Evolutionary conservation across 768 basidiomycete genomes (phyloP).

Genomic region (Lactarius trivialis): DNA sequence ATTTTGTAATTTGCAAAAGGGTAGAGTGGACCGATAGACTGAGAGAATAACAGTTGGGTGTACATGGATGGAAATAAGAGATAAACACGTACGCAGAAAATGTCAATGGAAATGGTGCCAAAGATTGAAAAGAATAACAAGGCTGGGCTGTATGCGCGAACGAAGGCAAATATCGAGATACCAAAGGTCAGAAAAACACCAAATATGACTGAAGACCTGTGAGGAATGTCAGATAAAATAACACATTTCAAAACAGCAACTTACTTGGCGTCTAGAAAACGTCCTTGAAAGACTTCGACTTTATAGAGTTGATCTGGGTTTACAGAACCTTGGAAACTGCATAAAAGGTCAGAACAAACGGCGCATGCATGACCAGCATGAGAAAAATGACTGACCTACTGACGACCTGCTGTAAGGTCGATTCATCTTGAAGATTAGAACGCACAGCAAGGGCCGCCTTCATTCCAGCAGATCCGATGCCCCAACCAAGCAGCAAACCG

Average conservation of each 20-base stretch:
- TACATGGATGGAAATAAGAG: neutral
- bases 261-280: slow-evolving; percentile 41
- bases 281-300: slow-evolving; percentile 40
- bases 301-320: slow-evolving; percentile 36
- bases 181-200: slow-evolving; percentile 46
- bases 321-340: slow-evolving; percentile 31
- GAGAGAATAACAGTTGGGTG: slow-evolving; percentile 1
- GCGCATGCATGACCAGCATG: too few species aligned
- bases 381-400: neutral
- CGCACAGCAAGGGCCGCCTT: slow-evolving; percentile 40
- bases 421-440: slow-evolving; percentile 28
- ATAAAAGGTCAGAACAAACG: neutral
- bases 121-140: slow-evolving; percentile 41
- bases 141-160: slow-evolving; percentile 42
- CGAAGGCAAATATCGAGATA: slow-evolving; percentile 36
- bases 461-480: slow-evolving; percentile 48
- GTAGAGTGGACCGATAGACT: slow-evolving; percentile 45
- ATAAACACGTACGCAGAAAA: slow-evolving; percentile 33
- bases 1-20: slow-evolving; percentile 41
- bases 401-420: slow-evolving; percentile 27
- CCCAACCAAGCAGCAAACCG: slow-evolving; percentile 49
- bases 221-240: neutral
- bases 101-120: slow-evolving; percentile 42
- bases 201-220: slow-evolving; percentile 39
- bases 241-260: neutral